phyloP scores from a whole-genome alignment of 2,329 filamentous ascomycete genomes.

The Neospermospora avenae region DNA sequence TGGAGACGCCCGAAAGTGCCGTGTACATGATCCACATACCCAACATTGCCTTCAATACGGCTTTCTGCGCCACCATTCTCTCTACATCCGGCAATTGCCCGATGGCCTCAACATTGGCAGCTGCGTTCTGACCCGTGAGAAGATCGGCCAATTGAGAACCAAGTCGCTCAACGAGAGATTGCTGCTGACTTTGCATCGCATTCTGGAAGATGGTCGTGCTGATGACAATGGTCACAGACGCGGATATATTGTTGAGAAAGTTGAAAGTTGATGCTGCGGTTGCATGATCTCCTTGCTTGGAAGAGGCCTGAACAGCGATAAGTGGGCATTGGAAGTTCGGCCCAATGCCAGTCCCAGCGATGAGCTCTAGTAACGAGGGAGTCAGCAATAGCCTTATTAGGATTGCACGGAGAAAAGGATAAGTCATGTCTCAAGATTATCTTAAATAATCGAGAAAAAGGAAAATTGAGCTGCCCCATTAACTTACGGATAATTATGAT shows the following conservation, averaged over 20 bases:
- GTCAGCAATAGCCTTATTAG: no score
- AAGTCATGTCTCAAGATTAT: no score
- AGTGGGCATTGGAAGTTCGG: slow-evolving; percentile 53
- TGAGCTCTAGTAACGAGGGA: no score
- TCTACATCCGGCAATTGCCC: slow-evolving; percentile 33
- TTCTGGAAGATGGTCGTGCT: slow-evolving; percentile 46
- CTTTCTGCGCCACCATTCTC: slow-evolving; percentile 17
- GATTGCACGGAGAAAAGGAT: no score
- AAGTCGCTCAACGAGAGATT: slow-evolving; percentile 7
- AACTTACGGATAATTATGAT: slow-evolving; percentile 48
- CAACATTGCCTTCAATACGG: slow-evolving; percentile 24
- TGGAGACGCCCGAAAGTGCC: slow-evolving; percentile 20
- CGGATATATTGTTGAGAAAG: slow-evolving; percentile 44
- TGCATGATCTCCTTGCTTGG: slow-evolving; percentile 39
- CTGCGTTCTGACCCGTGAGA: slow-evolving; percentile 21
- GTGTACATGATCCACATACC: slow-evolving; percentile 30
- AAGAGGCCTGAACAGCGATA: slow-evolving; percentile 53
- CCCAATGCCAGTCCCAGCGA: slow-evolving; percentile 49
- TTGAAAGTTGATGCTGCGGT: slow-evolving; percentile 50
- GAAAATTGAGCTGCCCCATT: no score
- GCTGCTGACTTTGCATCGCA: slow-evolving; percentile 36
- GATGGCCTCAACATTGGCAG: slow-evolving; percentile 37
- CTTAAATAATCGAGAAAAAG: no score
- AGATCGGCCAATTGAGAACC: slow-evolving; percentile 36
- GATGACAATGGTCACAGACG: slow-evolving; percentile 44